Conservation (phyloP, 352 stramenopile species). For the Pythium scleroteichum region DNA sequence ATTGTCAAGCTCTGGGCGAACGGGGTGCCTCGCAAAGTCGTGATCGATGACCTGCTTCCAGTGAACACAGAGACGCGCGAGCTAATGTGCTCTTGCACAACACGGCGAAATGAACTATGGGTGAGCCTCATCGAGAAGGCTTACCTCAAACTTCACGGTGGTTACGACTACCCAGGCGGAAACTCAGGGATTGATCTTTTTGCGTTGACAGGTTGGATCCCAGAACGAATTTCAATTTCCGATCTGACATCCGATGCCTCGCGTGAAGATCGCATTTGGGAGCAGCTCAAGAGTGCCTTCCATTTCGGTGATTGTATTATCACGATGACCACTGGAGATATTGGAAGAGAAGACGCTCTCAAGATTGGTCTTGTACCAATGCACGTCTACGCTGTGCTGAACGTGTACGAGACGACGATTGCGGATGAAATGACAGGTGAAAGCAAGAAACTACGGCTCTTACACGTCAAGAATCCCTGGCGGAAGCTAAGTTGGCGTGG, state of each 20-base stretch:
- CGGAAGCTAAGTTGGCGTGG: constrained; percentile 85
- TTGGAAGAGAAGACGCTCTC: constrained; percentile 67
- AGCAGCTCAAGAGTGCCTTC: constrained; percentile 92
- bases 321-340: constrained; percentile 93
- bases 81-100: constrained; percentile 85
- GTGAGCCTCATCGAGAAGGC: constrained; percentile 99
- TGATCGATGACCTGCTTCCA: constrained; percentile 95
- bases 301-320: constrained; percentile 97
- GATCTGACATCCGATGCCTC: constrained; percentile 33
- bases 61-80: constrained; percentile 69
- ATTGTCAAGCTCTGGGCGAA: constrained; percentile 97
- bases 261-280: constrained; percentile 71
- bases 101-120: constrained; percentile 80
- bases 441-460: constrained; percentile 61
- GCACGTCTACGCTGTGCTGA: constrained; percentile 97
- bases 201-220: constrained; percentile 98
- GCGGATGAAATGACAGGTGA: constrained; percentile 15
- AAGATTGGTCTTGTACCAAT: constrained; percentile 92
- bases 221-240: constrained; percentile 87
- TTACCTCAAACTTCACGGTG: constrained; percentile 97
- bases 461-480: constrained; percentile 98
- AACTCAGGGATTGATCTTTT: constrained; percentile 98
- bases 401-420: constrained; percentile 83
- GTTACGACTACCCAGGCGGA: constrained; percentile 97
- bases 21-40: constrained; percentile 90